Conservation (phyloP, 768 basidiomycete genomes). For the Leccinum pellstonianum region DNA sequence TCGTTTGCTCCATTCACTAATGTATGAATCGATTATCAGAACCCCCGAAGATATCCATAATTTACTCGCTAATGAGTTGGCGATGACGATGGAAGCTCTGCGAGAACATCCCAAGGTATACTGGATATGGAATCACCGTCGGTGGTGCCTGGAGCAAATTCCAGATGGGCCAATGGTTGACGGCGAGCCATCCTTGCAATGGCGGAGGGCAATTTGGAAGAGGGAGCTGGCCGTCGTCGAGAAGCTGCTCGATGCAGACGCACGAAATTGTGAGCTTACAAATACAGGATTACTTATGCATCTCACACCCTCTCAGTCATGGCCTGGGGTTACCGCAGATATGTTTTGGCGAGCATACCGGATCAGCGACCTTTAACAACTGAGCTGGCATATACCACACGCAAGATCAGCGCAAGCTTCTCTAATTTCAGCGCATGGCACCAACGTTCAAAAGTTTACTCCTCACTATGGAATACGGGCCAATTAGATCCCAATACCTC, state of each 20-base stretch:
- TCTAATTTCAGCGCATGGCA: conserved; percentile 99
- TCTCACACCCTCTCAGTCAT: conserved; percentile 58
- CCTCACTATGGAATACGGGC: conserved; percentile 61
- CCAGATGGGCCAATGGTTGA: conserved; percentile 65
- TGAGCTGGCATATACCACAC: conserved; percentile 85
- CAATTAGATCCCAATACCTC: conserved; percentile 51
- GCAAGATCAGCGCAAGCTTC: conserved; percentile 91
- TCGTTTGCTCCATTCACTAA: neutral
- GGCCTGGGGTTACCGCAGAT: conserved; percentile 93
- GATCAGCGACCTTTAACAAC: conserved; percentile 49
- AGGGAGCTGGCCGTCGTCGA: conserved; percentile 86
- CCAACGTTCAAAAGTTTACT: conserved; percentile 82
- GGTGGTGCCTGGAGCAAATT: conserved; percentile 90
- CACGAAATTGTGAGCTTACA: conserved; percentile 79
- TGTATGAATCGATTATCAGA: conserved; percentile 38
- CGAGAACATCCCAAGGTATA: conserved; percentile 92
- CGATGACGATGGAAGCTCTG: conserved; percentile 77
- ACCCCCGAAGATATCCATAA: conserved; percentile 59
- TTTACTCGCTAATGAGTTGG: conserved; percentile 68
- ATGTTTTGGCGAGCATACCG: conserved; percentile 73
- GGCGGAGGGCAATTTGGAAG: conserved; percentile 82
- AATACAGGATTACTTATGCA: neutral
- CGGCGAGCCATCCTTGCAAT: conserved; percentile 49
- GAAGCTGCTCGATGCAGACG: conserved; percentile 87
- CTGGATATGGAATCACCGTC: conserved; percentile 97